phyloP scores from a whole-genome alignment of 1,139 yeast species.

The Pichia sp. region DNA sequence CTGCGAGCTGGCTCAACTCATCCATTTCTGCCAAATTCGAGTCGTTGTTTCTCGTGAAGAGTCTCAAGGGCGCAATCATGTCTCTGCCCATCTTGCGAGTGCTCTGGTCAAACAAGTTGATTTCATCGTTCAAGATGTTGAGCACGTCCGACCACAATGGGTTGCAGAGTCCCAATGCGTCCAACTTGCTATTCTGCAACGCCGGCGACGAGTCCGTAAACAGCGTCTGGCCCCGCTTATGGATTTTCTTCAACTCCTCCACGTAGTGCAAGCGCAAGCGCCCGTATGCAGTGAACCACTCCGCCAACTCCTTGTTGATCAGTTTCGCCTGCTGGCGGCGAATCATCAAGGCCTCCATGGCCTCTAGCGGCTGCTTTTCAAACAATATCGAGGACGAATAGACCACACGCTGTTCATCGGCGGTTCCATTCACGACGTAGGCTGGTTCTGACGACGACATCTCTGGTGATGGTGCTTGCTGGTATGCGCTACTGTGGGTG shows the following conservation, averaged over 20 bases:
- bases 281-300: slow-evolving; percentile 52
- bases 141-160: slow-evolving; percentile 57
- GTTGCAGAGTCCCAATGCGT: slow-evolving; percentile 50
- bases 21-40: slow-evolving; percentile 45
- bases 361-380: slow-evolving; percentile 43
- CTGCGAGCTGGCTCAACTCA: slow-evolving; percentile 39
- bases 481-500: too few species aligned
- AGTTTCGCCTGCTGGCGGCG: slow-evolving; percentile 44
- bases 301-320: slow-evolving; percentile 46
- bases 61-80: slow-evolving; percentile 50
- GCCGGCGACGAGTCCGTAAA: slow-evolving; percentile 25
- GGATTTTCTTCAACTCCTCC: slow-evolving; percentile 46
- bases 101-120: slow-evolving; percentile 47
- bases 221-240: slow-evolving; percentile 42
- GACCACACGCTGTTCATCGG: slow-evolving; percentile 26
- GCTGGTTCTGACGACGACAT: not conserved
- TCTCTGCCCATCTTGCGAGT: slow-evolving; percentile 52
- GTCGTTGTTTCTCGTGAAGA: slow-evolving; percentile 51
- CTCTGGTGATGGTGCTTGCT: not conserved
- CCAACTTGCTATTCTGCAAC: slow-evolving; percentile 38
- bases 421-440: not conserved
- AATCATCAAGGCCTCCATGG: slow-evolving; percentile 43
- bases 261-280: slow-evolving; percentile 47
- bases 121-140: slow-evolving; percentile 48
- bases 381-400: slow-evolving; percentile 45